Percentiles rank a stretch among this genome's conserved stretches.
Evolutionary conservation across 345 rosid genomes (phyloP).

Genomic region (Isatis tinctoria): DNA sequence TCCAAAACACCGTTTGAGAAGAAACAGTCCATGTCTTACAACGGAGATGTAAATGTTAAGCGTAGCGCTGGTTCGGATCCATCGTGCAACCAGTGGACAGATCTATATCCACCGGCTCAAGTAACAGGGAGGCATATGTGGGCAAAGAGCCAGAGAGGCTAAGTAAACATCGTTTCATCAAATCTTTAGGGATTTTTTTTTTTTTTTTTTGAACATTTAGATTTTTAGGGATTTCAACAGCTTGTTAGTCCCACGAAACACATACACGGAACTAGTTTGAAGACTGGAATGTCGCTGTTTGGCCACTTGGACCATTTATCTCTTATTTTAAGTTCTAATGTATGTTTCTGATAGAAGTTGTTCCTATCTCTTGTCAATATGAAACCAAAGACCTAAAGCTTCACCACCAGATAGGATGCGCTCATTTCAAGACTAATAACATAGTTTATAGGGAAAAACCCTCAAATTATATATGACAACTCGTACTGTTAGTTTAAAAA

Average conservation of each 20-base stretch:
- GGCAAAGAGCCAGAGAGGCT: conserved; percentile 35
- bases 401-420: neutral
- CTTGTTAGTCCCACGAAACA: conserved; percentile 30
- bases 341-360: conserved; percentile 3
- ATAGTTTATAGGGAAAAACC: too few species aligned
- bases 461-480: too few species aligned
- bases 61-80: conserved; percentile 50
- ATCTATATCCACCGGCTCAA: conserved; percentile 54
- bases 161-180: neutral
- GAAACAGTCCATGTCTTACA: conserved; percentile 44
- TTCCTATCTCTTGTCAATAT: neutral
- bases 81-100: conserved; percentile 36
- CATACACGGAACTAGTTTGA: neutral
- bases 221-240: conserved; percentile 14
- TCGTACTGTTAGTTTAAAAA: neutral
- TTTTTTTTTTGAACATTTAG: too few species aligned
- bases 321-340: neutral
- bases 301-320: neutral
- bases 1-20: conserved; percentile 29
- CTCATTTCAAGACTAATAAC: neutral
- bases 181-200: neutral
- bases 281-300: conserved; percentile 2
- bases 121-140: conserved; percentile 34
- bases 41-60: conserved; percentile 47
- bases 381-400: neutral